These are phyloP conservation scores for Chaetomidium leptoderma DNA, from an alignment of 495 filamentous ascomycete genomes.

Conservation along the genomic window DNA sequence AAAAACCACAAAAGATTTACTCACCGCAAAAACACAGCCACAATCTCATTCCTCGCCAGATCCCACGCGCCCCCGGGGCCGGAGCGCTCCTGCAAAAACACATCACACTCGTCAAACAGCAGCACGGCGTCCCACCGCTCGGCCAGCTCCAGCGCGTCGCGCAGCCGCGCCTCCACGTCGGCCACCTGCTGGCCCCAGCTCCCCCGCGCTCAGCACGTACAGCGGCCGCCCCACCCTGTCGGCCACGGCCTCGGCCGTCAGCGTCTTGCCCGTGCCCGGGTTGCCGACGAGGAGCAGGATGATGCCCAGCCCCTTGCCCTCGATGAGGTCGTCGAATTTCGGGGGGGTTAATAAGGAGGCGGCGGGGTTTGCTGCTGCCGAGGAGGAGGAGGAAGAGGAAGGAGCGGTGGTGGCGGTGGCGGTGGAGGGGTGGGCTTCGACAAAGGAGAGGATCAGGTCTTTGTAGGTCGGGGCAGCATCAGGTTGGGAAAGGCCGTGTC, in stretches of 20 bases:
- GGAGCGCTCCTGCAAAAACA: not conserved
- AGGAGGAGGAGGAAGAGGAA: too few relatives aligned
- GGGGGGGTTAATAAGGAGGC: too few relatives aligned
- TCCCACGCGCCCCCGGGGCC: not conserved
- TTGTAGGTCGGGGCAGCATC: not conserved
- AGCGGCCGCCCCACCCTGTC: not conserved
- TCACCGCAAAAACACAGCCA: not conserved
- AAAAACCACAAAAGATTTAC: not conserved
- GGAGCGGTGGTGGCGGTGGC: too few relatives aligned
- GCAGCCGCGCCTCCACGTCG: not conserved
- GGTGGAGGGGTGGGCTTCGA: not conserved
- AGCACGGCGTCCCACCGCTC: not conserved
- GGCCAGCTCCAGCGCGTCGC: not conserved
- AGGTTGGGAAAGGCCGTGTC: not conserved
- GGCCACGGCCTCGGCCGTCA: slow-evolving; percentile 1
- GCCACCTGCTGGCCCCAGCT: not conserved
- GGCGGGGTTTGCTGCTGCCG: too few relatives aligned
- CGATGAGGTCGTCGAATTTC: slow-evolving; percentile 6
- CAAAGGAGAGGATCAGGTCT: not conserved
- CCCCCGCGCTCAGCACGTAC: not conserved
- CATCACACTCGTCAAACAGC: not conserved
- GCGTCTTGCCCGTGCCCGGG: not conserved
- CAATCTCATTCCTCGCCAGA: not conserved
- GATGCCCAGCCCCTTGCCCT: not conserved
- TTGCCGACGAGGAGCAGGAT: not conserved